Evolutionary conservation across 139 green algal species (phyloP).

Genomic region (Mychonastes homosphaera): DNA sequence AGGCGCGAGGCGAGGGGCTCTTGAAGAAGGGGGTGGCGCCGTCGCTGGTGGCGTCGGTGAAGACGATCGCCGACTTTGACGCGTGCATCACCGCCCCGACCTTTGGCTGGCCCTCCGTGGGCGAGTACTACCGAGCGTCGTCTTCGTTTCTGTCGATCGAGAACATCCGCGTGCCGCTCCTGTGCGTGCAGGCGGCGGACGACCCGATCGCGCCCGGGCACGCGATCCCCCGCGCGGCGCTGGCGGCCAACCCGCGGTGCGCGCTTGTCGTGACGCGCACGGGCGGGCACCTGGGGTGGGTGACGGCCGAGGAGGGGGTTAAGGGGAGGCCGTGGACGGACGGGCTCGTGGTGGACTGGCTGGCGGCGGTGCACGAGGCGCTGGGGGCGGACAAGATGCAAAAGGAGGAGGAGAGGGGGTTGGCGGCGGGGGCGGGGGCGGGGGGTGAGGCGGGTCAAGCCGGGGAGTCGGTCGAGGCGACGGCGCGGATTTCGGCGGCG

Average conservation of each 20-base stretch:
- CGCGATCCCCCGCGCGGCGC: slow-evolving; percentile 57
- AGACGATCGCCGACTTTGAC: slow-evolving; percentile 75
- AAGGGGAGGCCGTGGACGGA: slow-evolving; percentile 58
- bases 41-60: slow-evolving; percentile 27
- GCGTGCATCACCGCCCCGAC: slow-evolving; percentile 64
- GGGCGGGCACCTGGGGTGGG: slow-evolving; percentile 76
- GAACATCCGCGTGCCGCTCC: slow-evolving; percentile 47
- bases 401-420: too few species aligned
- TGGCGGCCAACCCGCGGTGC: slow-evolving; percentile 12
- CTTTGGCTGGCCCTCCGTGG: slow-evolving; percentile 55
- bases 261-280: slow-evolving; percentile 34
- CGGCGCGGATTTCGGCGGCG: too few species aligned
- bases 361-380: slow-evolving; percentile 24
- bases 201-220: slow-evolving; percentile 76
- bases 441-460: too few species aligned
- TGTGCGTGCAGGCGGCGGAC: slow-evolving; percentile 66
- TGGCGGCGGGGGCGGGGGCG: too few species aligned
- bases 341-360: slow-evolving; percentile 43
- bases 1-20: slow-evolving; percentile 8
- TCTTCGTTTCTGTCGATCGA: slow-evolving; percentile 35
- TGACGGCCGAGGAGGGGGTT: slow-evolving; percentile 32
- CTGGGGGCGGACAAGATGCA: too few species aligned
- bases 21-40: slow-evolving; percentile 30
- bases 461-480: too few species aligned
- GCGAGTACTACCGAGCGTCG: slow-evolving; percentile 73